Evolutionary conservation across 1,139 yeast genomes (phyloP).

Genomic region (Hyphopichia buzzinii): DNA sequence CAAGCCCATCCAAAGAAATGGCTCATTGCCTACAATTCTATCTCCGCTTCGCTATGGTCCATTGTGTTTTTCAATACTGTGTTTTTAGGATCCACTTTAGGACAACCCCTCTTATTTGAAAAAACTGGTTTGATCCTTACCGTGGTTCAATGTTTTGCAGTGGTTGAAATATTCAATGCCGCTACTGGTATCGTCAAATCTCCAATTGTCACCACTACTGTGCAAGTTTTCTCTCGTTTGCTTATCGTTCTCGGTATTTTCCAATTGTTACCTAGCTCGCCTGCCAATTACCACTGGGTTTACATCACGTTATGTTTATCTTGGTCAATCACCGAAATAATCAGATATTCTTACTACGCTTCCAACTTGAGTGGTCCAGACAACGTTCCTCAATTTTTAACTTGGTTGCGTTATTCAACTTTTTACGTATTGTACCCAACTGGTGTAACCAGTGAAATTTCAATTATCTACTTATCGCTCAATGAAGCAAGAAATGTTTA

Average conservation of each 20-base stretch:
- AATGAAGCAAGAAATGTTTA: conserved; percentile 54
- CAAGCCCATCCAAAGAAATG: conserved; percentile 33
- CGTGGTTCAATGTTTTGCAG: conserved; percentile 76
- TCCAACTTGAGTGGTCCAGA: conserved; percentile 55
- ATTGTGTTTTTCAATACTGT: conserved; percentile 42
- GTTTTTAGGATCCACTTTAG: conserved; percentile 35
- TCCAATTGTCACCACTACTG: conserved; percentile 76
- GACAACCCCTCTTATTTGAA: conserved; percentile 61
- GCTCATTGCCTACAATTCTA: conserved; percentile 44
- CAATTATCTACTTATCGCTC: conserved; percentile 66
- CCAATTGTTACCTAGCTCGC: conserved; percentile 66
- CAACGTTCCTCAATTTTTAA: conserved; percentile 59
- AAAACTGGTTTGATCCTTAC: conserved; percentile 61
- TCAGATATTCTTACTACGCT: conserved; percentile 85
- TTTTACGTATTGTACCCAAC: conserved; percentile 84
- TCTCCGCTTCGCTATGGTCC: conserved; percentile 47
- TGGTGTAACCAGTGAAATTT: conserved; percentile 84
- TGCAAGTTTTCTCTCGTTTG: conserved; percentile 85
- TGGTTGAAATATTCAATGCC: conserved; percentile 79
- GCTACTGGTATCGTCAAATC: conserved; percentile 77
- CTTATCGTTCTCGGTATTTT: conserved; percentile 83
- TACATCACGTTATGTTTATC: conserved; percentile 70
- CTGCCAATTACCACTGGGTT: conserved; percentile 58
- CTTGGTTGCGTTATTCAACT: conserved; percentile 77
- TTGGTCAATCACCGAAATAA: conserved; percentile 89